Evolutionary conservation across 352 stramenopile genomes (phyloP), one percentile per base, ranked within the genome.

Genomic region (Phytophthora hibernalis): DNA sequence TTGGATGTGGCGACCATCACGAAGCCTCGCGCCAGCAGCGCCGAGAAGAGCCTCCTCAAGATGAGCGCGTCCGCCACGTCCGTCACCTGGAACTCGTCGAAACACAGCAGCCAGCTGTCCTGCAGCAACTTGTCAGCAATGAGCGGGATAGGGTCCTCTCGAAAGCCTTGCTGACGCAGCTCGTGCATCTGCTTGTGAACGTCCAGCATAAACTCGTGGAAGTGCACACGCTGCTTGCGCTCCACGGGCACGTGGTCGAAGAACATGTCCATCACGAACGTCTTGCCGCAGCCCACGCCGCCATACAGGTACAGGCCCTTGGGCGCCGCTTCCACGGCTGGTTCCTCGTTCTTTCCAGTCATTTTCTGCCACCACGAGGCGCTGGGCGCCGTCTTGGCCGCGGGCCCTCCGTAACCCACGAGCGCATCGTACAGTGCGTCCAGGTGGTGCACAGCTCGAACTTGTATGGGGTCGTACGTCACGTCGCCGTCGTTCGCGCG

Each of bases 31-130:
- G 80, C 76, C 24, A 97, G 96, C n/a, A 99, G 62, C 8, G 88
- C 83, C 11, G 82, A 87, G 72, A 99, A 99, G 6, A 99, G 75
- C 44, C 95, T 85, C 4, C 81, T 79, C 38, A 99, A 72, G 53
- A 99, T 99, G 38, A 99, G 71, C 38, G 97, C 97, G 78, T 99
- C 97, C 0, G 94, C 97, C 47, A 99, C 92, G 74, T 99, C 97
- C 5, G 94, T 99, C 31, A 98, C 92, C 80, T 99, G 96, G 61
- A 99, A 99, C 83, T 99, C 97, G 75, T 99, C 97, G 70, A 99
- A 98, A 82, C 96, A 99, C 6, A 99, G 77, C 28, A 99, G 65
- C 65, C 91, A 96, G 26, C 89, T 90, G 61, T 93, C 85, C 40
- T 79, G 28, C 28, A 97, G 74, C 8, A 99, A 61, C 53, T 98